Conservation (phyloP, 2,329 filamentous ascomycete species). For the Penicillium polonicum region DNA sequence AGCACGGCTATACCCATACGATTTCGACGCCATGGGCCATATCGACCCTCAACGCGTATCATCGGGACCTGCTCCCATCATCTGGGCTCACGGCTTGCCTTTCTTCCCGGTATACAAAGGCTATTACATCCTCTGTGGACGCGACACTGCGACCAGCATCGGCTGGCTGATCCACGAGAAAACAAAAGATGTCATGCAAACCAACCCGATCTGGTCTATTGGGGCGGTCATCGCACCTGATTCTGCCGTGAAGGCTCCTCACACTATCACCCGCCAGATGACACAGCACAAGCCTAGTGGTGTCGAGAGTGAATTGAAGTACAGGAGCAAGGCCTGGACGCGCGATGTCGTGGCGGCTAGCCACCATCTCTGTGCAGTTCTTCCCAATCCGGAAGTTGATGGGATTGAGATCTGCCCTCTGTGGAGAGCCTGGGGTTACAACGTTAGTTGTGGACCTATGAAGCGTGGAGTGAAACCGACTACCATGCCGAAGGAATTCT, state of each 20-base stretch:
- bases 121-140: constrained; percentile 22
- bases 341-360: not conserved
- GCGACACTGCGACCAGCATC: constrained; percentile 10
- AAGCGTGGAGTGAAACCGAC: not conserved
- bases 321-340: not conserved
- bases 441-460: not conserved
- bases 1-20: constrained; percentile 15
- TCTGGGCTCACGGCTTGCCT: constrained; percentile 22
- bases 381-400: not conserved
- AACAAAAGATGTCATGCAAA: not conserved
- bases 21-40: constrained; percentile 14
- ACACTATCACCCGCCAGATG: constrained; percentile 13
- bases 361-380: constrained; percentile 1
- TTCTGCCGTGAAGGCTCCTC: constrained; percentile 10
- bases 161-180: constrained; percentile 15
- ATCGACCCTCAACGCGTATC: constrained; percentile 17
- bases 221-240: constrained; percentile 19
- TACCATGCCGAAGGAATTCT: not conserved
- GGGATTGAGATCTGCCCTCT: not conserved
- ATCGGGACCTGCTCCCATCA: constrained; percentile 13
- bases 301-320: not conserved
- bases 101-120: constrained; percentile 24
- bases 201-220: constrained; percentile 15
- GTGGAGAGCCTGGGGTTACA: not conserved
- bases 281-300: constrained; percentile 1